A percentile compares a stretch with the other conserved stretches of the same genome.
These are phyloP conservation scores for Trematosphaeria pertusa DNA, from an alignment of 2,329 filamentous ascomycete genomes.

Conservation along the genomic window DNA sequence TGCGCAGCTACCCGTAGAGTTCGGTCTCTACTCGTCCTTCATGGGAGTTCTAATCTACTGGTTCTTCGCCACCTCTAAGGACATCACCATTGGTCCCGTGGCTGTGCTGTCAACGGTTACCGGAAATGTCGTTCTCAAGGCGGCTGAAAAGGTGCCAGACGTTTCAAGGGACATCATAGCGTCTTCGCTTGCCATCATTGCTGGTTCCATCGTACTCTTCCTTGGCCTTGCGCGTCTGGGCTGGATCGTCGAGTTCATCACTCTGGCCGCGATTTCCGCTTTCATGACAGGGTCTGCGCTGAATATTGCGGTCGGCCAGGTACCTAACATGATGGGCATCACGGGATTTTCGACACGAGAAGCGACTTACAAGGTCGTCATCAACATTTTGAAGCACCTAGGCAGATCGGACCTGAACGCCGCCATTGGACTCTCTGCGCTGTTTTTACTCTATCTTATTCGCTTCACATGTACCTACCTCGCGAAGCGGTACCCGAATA, in stretches of 20 bases:
- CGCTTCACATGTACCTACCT: constrained; percentile 68
- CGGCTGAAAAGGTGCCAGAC: constrained; percentile 56
- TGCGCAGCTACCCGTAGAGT: constrained; percentile 78
- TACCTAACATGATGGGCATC: constrained; percentile 83
- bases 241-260: constrained; percentile 94
- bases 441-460: constrained; percentile 75
- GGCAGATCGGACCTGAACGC: constrained; percentile 72
- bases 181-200: constrained; percentile 74
- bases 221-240: constrained; percentile 82
- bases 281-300: constrained; percentile 98
- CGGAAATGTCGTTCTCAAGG: constrained; percentile 76
- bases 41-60: constrained; percentile 96
- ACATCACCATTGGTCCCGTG: constrained; percentile 96
- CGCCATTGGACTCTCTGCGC: constrained; percentile 82
- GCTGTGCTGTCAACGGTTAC: constrained; percentile 93
- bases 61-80: constrained; percentile 98
- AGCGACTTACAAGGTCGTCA: constrained; percentile 82
- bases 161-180: constrained; percentile 53
- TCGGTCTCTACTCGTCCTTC: constrained; percentile 92
- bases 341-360: constrained; percentile 75
- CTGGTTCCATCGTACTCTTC: constrained; percentile 78
- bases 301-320: constrained; percentile 84
- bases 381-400: constrained; percentile 79
- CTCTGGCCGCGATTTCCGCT: constrained; percentile 86
- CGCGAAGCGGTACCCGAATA: constrained; percentile 72